Base-by-base conservation (phyloP, 305 asterid species). In the Solanum hybrid region DNA sequence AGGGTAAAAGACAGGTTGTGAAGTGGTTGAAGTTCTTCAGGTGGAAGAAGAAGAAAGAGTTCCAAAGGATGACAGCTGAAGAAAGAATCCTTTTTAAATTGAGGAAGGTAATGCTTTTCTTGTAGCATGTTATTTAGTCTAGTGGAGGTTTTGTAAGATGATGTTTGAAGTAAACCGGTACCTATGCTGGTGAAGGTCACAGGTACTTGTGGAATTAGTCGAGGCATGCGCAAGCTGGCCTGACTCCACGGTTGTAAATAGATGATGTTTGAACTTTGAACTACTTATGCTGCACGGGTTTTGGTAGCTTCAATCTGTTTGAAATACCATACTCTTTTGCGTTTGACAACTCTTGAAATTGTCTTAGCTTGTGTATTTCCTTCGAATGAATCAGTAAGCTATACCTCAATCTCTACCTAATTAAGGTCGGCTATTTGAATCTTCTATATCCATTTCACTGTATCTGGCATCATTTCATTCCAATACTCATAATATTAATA, bases 1-100 rank as follows among this genome's bases (percentile, higher is more conserved):
- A 97, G 92, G 99, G 99, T 36, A 95, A 95, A 92, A 93, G 99
- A 93, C 97, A 94, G 35, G 97, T 97, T 35, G 98, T 94, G 90
- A 93, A 90, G 91, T 96, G 99, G 99, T 90, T 97, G 90, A 97
- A 97, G 95, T 93, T 92, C 88, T 94, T 97, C 91, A 92, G 99
- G 91, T 95, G 90, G 88, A 95, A 95, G 95, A 97, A 97, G 96
- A 96, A 96, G 94, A 96, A 92, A 89, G 94, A 94, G 31, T 91
- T 29, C 80, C 93, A 94, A 60, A 94, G 98, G 86, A 95, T 97
- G 99, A 94, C 97, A 0, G 87, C 95, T 0, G 99, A 97, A 88
- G 98, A 97, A 91, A 97, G 93, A 91, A 91, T 95, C 76, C 94
- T 97, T 10, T 93, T 75, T 89, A 96, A 97, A 87, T 86, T 97